A percentile compares a stretch with the other conserved stretches of the same genome.
These are phyloP conservation scores for Hamamelis virginiana DNA, from an alignment of 164 flowering plant species.

Conservation along the genomic window DNA sequence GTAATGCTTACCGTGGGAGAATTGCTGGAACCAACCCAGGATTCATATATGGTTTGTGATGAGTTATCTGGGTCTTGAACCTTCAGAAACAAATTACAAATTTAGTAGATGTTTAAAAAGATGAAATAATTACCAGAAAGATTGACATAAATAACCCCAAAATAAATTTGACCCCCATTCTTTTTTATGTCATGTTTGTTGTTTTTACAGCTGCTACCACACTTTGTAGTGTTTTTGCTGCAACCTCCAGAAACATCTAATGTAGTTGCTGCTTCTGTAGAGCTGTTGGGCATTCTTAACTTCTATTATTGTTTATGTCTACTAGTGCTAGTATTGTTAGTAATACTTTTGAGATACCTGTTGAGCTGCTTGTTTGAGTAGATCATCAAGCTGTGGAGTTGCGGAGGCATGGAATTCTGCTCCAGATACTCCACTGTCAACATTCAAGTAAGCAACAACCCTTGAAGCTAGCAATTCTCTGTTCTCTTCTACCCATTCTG, in stretches of 20 bases:
- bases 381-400: conserved; percentile 80
- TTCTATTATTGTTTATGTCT: neutral
- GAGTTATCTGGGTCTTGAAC: conserved; percentile 74
- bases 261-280: neutral
- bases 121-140: neutral
- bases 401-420: conserved; percentile 63
- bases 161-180: neutral
- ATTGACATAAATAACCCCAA: neutral
- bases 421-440: conserved; percentile 61
- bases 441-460: conserved; percentile 73
- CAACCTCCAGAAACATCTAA: neutral
- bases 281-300: neutral
- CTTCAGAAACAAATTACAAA: conserved; percentile 32
- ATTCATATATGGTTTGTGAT: conserved; percentile 57
- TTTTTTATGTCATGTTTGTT: neutral
- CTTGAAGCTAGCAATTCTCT: conserved; percentile 60
- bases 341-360: conserved; percentile 36
- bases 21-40: conserved; percentile 47
- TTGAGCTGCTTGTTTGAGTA: conserved; percentile 55
- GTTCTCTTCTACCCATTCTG: conserved; percentile 89
- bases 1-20: conserved; percentile 38
- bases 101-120: neutral
- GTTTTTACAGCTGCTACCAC: neutral
- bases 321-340: neutral
- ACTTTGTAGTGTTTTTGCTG: neutral